A percentile compares a stretch with the other conserved stretches of the same genome.
Conservation (phyloP, 768 basidiomycete species). For the Rhizopogon sp. region DNA sequence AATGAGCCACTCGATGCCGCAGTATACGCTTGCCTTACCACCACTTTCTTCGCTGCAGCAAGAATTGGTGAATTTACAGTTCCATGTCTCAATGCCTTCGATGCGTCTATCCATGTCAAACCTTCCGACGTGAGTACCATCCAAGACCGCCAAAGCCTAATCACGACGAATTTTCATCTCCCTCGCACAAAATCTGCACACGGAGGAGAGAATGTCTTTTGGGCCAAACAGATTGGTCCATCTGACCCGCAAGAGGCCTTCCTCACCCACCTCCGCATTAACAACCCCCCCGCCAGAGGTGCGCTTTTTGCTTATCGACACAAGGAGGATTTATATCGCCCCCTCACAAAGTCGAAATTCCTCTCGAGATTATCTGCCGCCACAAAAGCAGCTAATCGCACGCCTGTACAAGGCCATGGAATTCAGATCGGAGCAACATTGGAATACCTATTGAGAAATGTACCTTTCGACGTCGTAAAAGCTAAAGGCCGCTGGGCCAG, state of each 20-base stretch:
- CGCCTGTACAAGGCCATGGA: constrained; percentile 10
- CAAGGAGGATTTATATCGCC: background rate
- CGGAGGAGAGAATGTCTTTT: constrained; percentile 30
- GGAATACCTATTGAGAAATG: constrained; percentile 31
- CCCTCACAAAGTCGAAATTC: constrained; percentile 24
- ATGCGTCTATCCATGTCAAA: constrained; percentile 25
- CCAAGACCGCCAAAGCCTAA: constrained; percentile 2
- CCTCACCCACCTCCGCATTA: constrained; percentile 23
- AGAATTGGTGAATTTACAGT: constrained; percentile 35
- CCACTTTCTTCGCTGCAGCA: constrained; percentile 29
- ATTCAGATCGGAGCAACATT: constrained; percentile 27
- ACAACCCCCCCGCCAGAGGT: constrained; percentile 12
- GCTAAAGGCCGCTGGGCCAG: too few species aligned
- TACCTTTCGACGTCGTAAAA: constrained; percentile 25
- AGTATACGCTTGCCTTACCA: constrained; percentile 24
- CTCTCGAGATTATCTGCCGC: background rate
- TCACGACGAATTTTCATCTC: constrained; percentile 22
- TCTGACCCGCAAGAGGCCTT: constrained; percentile 22
- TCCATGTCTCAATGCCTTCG: constrained; percentile 25
- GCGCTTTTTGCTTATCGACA: constrained; percentile 26
- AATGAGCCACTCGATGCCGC: constrained; percentile 22
- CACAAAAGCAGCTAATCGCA: background rate
- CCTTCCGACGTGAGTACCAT: constrained; percentile 18
- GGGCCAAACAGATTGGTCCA: constrained; percentile 22
- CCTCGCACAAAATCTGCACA: constrained; percentile 23